Evolutionary conservation across 2,329 filamentous ascomycete species (phyloP), one percentile per base, ranked within the genome.

Genomic region (Huntiella decipiens): DNA sequence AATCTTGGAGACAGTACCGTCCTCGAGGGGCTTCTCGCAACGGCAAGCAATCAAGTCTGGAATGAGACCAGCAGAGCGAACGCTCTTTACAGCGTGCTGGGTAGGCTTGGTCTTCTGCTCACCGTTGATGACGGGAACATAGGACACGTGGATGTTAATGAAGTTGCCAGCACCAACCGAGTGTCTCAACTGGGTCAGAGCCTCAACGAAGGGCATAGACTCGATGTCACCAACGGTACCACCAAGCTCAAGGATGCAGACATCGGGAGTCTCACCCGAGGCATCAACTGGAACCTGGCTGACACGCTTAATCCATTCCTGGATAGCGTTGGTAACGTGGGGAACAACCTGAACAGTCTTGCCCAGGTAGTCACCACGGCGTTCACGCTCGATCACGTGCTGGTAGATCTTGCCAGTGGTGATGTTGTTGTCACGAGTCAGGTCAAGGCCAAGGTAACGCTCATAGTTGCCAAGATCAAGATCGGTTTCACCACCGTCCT

Each of bases 71-170:
- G 82, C 80, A 57, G 82, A 87, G 52, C 88, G 79, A 51, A 87
- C 78, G 55, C 82, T 76, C 57, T 79, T 79, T 56, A 96, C 85
- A 19, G 88, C 84, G 56, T 84, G 77, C 61, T 98, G 91, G 0
- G 91, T 98, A 0, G 91, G 91, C 66, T 96, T 96, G 7, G 87
- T 96, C 74, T 96, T 96, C 62, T 93, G 78, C 67, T 96, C 72
- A 37, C 71, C 71, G 48, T 71, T 54, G 16, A 47, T 50, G 46
- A 88, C 72, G 1, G 87, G 91, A 32, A 96, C 79, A 55, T 87
- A 83, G 4, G 82, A 86, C 51, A 95, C 88, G 62, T 86, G 79
- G 53, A 95, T 92, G 59, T 85, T 80, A 58, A 87, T 65, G 60
- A 94, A 92, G 64, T 93, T 88, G 58, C 76, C 72, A 57, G 74